These are phyloP conservation scores for Candida awuae DNA, from an alignment of 805 yeast species.

Conservation along the genomic window DNA sequence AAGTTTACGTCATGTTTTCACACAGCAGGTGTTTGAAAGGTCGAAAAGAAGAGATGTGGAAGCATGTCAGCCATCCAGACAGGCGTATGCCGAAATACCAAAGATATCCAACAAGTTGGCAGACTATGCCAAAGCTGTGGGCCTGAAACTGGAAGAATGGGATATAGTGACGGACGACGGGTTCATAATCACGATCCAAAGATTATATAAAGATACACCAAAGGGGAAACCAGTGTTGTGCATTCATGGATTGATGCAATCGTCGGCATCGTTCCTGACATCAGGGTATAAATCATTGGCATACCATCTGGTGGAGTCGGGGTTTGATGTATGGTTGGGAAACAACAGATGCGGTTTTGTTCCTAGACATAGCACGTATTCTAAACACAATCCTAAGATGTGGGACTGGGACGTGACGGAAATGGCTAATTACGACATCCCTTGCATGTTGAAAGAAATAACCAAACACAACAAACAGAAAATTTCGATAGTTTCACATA, in stretches of 20 bases:
- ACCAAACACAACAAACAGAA: constrained; percentile 33
- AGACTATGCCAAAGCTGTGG: constrained; percentile 60
- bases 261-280: constrained; percentile 78
- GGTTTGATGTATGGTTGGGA: constrained; percentile 88
- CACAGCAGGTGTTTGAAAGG: no score
- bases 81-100: no score
- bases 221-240: constrained; percentile 51
- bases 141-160: constrained; percentile 50
- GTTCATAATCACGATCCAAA: constrained; percentile 49
- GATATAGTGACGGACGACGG: constrained; percentile 74
- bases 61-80: constrained; percentile 30
- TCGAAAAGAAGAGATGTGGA: no score
- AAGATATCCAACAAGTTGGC: constrained; percentile 33
- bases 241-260: constrained; percentile 82
- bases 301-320: constrained; percentile 37
- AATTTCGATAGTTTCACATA: constrained; percentile 68
- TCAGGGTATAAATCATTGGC: constrained; percentile 79
- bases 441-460: constrained; percentile 53
- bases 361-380: constrained; percentile 51
- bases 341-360: constrained; percentile 83
- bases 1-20: no score
- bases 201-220: constrained; percentile 41
- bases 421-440: constrained; percentile 71
- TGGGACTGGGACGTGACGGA: constrained; percentile 95
- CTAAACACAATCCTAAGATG: constrained; percentile 41